Percentiles rank a stretch among this genome's conserved stretches.
Conservation (phyloP, 805 yeast genomes). For the Dipodascopsis tothii region DNA sequence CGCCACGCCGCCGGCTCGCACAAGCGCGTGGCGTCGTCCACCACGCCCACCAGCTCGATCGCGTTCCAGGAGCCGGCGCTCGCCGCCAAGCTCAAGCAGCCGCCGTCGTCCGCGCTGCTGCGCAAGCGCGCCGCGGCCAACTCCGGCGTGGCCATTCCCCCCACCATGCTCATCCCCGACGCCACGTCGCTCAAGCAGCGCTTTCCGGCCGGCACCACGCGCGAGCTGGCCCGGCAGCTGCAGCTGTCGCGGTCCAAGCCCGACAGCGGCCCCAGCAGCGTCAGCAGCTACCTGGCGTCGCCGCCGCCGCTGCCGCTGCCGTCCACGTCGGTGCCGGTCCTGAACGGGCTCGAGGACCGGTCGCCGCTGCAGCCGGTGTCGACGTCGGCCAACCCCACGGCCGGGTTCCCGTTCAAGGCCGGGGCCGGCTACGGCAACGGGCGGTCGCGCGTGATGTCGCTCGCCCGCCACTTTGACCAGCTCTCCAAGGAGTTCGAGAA, state of each 20-base stretch:
- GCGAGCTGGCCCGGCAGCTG: conserved; percentile 21
- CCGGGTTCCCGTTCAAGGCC: too few species aligned
- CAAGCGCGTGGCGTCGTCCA: not conserved
- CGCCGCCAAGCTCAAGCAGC: too few species aligned
- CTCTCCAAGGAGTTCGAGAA: conserved; percentile 77
- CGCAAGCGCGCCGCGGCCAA: too few species aligned
- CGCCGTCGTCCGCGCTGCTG: too few species aligned
- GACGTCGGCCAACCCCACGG: conserved; percentile 12
- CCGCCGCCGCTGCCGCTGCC: not conserved
- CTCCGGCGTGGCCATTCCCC: too few species aligned
- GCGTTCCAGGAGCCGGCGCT: too few species aligned
- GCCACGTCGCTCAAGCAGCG: conserved; percentile 11
- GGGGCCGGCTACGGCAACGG: too few species aligned
- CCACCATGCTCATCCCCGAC: too few species aligned
- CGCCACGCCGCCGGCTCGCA: not conserved
- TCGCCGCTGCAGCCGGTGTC: conserved; percentile 1
- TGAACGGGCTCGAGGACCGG: not conserved
- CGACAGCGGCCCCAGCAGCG: not conserved
- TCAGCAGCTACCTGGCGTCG: not conserved
- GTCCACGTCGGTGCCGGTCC: not conserved
- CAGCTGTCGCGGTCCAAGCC: conserved; percentile 12
- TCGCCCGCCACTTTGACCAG: conserved; percentile 64
- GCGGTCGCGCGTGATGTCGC: conserved; percentile 29
- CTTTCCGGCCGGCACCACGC: conserved; percentile 21
- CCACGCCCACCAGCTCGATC: too few species aligned